Evolutionary conservation across 2,329 filamentous ascomycete species (phyloP), one percentile per base, ranked within the genome.

Genomic region (Penicillium freii): DNA sequence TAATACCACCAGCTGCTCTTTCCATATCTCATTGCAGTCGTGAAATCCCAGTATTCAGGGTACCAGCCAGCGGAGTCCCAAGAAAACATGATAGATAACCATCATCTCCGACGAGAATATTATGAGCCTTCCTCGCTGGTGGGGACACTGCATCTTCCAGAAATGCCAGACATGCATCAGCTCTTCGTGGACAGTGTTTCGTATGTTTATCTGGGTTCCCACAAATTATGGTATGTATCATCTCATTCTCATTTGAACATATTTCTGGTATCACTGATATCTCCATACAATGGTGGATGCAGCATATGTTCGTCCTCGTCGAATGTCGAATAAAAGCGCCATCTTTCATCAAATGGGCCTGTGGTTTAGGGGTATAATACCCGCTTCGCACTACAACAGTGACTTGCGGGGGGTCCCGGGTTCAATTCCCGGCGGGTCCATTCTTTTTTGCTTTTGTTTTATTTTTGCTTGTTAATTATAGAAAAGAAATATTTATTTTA

Each of bases 1-100:
- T 68, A 62, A 29, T 42, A 64, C 68, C 65, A 70, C 67, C 67
- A 69, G 49, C 60, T 64, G 23, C 40, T 38, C 38, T 27, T 47
- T 10, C 62, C 61, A 56, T 60, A 69, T 13, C 62, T 58, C 61
- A 67, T 61, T 15, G 66, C 66, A 11, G 64, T 67, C 8, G 62
- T 69, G 10, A 63, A 67, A 13, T 59, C 47, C 53, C 54, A 59
- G 19, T 62, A 58, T 38, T 60, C 57, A n/a, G 57, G 54, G 6
- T 42, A 46, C 58, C 58, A 62, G 2, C 58, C 49, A 33, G 44
- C 55, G 5, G 47, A 58, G 21, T 58, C 49, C 55, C 58, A 34
- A 62, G 51, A 31, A 58, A 54, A 5, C 17, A 43, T 3, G 38
- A 57, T 19, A 64, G 43, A 57, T 62, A 62, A 2, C 59, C 59